Evolutionary conservation across 73 alveolate species (phyloP).

Genomic region (Paramecium pentaurelia): DNA sequence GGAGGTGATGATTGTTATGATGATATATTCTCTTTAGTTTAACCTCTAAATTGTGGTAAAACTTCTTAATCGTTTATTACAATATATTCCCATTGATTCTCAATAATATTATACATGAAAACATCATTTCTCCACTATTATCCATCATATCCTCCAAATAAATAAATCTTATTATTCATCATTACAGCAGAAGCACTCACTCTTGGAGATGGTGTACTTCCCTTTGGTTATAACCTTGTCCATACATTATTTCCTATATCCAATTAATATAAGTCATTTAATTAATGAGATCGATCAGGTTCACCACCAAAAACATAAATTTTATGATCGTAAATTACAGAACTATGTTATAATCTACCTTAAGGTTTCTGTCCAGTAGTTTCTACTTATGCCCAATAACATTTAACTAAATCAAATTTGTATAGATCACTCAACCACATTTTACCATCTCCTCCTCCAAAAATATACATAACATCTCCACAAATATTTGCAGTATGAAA

Average conservation of each 20-base stretch:
- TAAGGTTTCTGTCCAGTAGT: conserved; percentile 73
- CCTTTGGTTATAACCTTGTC: conserved; percentile 7
- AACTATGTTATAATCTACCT: conserved; percentile 81
- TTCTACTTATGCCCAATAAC: conserved; percentile 65
- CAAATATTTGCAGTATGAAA: conserved; percentile 79
- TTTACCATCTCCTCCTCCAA: conserved; percentile 90
- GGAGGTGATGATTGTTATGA: conserved; percentile 61
- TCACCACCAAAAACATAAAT: conserved; percentile 84
- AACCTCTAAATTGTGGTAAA: neutral
- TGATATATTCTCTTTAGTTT: neutral
- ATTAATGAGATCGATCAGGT: conserved; percentile 75
- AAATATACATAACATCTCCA: conserved; percentile 73
- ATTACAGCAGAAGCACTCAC: conserved; percentile 83
- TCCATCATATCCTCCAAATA: conserved; percentile 89
- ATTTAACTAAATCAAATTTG: conserved; percentile 62
- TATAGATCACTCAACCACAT: conserved; percentile 75
- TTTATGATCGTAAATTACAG: conserved; percentile 64
- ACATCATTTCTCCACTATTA: conserved; percentile 81
- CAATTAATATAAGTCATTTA: conserved; percentile 73
- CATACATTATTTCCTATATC: conserved; percentile 63
- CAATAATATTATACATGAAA: conserved; percentile 61
- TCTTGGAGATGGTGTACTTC: conserved; percentile 73
- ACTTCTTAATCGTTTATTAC: neutral
- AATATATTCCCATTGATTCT: conserved; percentile 59
- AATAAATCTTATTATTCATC: conserved; percentile 68